These are phyloP conservation scores for Fusarium sp. DNA, from an alignment of 2,329 filamentous ascomycete genomes.

Conservation along the genomic window DNA sequence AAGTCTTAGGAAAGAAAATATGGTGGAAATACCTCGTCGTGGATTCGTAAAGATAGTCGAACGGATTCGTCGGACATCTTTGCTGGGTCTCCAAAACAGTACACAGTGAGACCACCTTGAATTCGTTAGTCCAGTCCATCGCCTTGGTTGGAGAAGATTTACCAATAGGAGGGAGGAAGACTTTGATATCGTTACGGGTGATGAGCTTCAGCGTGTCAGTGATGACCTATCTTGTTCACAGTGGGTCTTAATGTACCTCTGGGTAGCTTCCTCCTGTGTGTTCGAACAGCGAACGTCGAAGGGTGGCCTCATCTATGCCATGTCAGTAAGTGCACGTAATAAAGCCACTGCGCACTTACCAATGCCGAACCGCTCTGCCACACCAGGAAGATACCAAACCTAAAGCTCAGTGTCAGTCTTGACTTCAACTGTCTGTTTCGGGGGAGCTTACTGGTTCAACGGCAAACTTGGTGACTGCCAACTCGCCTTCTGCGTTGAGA, in stretches of 20 bases:
- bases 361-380: conserved; percentile 94
- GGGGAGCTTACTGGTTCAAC: conserved; percentile 82
- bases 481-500: conserved; percentile 84
- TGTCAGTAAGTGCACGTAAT: conserved; percentile 44
- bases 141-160: conserved; percentile 32
- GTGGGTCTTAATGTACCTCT: conserved; percentile 64
- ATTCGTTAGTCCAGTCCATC: conserved; percentile 23
- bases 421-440: background rate
- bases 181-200: conserved; percentile 92
- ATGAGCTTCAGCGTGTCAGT: conserved; percentile 71
- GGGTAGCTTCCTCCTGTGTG: conserved; percentile 97
- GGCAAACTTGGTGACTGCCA: conserved; percentile 95
- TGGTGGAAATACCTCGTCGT: conserved; percentile 66
- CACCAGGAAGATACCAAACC: conserved; percentile 86
- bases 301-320: conserved; percentile 78
- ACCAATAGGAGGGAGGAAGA: conserved; percentile 95
- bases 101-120: conserved; percentile 86
- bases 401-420: conserved; percentile 40
- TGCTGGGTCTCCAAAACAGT: conserved; percentile 94
- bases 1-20: background rate
- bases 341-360: conserved; percentile 59
- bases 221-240: background rate
- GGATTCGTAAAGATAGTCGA: conserved; percentile 85
- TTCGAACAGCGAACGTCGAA: conserved; percentile 91
- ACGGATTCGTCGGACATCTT: conserved; percentile 91